A percentile compares a stretch with the other conserved stretches of the same genome.
These are phyloP conservation scores for Tilletia horrida DNA, from an alignment of 1,284 basidiomycete genomes.

Conservation along the genomic window DNA sequence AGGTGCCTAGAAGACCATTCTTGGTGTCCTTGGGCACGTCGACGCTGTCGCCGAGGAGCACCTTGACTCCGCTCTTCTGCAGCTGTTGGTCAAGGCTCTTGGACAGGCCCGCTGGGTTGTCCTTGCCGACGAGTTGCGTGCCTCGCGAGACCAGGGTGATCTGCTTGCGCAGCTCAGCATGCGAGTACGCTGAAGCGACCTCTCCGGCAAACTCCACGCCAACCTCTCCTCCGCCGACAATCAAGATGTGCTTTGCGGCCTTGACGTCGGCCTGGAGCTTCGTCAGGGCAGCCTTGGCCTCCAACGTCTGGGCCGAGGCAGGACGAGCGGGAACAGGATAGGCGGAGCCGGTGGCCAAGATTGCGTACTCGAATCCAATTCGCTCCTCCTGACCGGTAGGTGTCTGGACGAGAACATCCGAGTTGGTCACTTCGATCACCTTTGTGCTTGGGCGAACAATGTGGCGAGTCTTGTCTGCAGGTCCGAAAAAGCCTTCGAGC, in stretches of 20 bases:
- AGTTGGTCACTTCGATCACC: constrained; percentile 3
- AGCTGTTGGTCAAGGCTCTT: constrained; percentile 44
- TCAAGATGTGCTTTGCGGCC: constrained; percentile 29
- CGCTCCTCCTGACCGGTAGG: not conserved
- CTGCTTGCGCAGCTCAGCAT: constrained; percentile 27
- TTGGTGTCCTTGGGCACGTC: constrained; percentile 19
- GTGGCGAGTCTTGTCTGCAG: constrained; percentile 18
- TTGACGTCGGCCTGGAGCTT: constrained; percentile 28
- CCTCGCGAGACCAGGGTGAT: constrained; percentile 54
- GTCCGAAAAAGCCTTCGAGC: constrained; percentile 24
- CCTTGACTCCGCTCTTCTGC: constrained; percentile 48
- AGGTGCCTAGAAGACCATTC: constrained; percentile 19
- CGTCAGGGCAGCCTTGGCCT: constrained; percentile 25
- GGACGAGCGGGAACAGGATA: constrained; percentile 29
- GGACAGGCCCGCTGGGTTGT: constrained; percentile 30
- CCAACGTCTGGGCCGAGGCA: constrained; percentile 18
- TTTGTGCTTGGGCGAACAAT: constrained; percentile 24
- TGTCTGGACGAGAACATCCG: constrained; percentile 12
- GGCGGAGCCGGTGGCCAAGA: constrained; percentile 29
- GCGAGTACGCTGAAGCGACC: constrained; percentile 26
- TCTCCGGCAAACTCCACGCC: constrained; percentile 59
- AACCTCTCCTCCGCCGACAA: constrained; percentile 55
- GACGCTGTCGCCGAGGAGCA: constrained; percentile 48
- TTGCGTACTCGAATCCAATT: constrained; percentile 22
- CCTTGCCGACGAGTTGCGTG: constrained; percentile 25